These are phyloP conservation scores for Sherardia arvensis DNA, from an alignment of 257 asterid species.

Conservation along the genomic window DNA sequence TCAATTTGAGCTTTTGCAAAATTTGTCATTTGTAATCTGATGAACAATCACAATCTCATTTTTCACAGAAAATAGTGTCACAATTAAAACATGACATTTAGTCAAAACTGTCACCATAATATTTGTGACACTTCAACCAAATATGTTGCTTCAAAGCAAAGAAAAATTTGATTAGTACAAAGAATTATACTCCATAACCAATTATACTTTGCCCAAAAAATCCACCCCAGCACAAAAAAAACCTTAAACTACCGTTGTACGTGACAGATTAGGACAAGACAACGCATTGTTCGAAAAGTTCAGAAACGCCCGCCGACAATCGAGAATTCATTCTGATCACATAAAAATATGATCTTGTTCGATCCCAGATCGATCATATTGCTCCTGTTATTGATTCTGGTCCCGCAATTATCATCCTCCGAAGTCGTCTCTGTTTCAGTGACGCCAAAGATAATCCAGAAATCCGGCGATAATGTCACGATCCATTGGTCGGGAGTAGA, in stretches of 20 bases:
- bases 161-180: background rate
- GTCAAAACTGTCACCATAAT: background rate
- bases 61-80: too few species aligned
- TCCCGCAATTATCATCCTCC: constrained; percentile 22
- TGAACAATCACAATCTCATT: background rate
- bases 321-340: background rate
- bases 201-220: too few species aligned
- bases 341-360: constrained; percentile 2
- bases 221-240: background rate
- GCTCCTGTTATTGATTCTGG: constrained; percentile 11
- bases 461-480: constrained; percentile 60
- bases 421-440: constrained; percentile 36
- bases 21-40: too few species aligned
- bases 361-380: constrained; percentile 8
- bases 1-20: background rate
- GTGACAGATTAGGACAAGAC: background rate
- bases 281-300: background rate
- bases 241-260: background rate
- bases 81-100: background rate
- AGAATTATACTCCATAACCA: too few species aligned
- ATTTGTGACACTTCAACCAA: background rate
- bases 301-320: background rate
- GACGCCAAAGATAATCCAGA: constrained; percentile 36
- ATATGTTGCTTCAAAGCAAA: background rate
- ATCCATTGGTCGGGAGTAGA: constrained; percentile 64